phyloP scores from a whole-genome alignment of 2,329 filamentous ascomycete species.

The Aciculosporium take region DNA sequence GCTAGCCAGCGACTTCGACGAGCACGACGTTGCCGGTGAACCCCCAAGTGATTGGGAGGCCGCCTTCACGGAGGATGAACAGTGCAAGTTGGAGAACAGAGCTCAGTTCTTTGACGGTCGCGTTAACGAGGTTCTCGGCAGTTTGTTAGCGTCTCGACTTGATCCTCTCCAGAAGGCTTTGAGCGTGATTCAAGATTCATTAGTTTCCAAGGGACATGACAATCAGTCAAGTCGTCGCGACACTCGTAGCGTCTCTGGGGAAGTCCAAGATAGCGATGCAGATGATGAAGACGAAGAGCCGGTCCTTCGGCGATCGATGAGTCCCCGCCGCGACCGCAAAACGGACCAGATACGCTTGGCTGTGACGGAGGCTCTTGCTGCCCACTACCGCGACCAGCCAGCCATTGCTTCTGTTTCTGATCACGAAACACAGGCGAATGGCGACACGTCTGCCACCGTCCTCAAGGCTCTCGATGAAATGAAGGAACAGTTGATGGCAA shows the following conservation, averaged over 20 bases:
- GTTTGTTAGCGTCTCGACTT: constrained; percentile 60
- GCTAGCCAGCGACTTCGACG: constrained; percentile 29
- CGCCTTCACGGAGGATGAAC: constrained; percentile 67
- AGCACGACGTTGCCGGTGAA: constrained; percentile 32
- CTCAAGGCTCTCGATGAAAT: constrained; percentile 54
- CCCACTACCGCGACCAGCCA: constrained; percentile 32
- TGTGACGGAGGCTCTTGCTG: constrained; percentile 57
- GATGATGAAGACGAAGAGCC: constrained; percentile 83
- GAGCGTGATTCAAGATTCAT: constrained; percentile 55
- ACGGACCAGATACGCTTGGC: constrained; percentile 67
- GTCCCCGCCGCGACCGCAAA: constrained; percentile 63
- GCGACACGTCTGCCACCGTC: constrained; percentile 35
- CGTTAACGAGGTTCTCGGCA: constrained; percentile 74
- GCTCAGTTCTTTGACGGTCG: constrained; percentile 83
- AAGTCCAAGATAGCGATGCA: constrained; percentile 69
- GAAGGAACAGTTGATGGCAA: constrained; percentile 31
- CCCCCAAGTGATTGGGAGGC: constrained; percentile 87
- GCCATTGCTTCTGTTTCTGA: constrained; percentile 13
- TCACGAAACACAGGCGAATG: constrained; percentile 11
- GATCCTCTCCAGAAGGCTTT: constrained; percentile 72
- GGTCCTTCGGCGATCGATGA: constrained; percentile 51
- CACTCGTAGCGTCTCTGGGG: constrained; percentile 54
- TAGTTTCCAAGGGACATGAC: constrained; percentile 43
- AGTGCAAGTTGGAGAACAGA: constrained; percentile 66
- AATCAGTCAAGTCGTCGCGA: constrained; percentile 42